These are phyloP conservation scores for Mucor saturninus DNA, from an alignment of 371 early-diverging fungal genomes.

Conservation along the genomic window DNA sequence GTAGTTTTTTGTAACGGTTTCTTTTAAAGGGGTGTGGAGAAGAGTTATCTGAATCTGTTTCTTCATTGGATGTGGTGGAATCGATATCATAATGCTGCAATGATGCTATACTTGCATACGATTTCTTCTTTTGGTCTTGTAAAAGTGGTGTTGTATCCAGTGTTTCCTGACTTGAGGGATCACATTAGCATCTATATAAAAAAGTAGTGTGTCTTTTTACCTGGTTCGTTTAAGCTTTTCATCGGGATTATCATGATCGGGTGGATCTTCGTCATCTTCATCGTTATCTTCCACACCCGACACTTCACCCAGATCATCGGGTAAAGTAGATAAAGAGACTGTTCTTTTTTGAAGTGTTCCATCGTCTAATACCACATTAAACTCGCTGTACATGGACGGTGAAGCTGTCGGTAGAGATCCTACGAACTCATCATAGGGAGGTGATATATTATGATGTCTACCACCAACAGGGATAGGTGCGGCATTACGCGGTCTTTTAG, in stretches of 20 bases:
- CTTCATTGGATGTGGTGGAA: constrained; percentile 24
- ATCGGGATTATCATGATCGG: neutral
- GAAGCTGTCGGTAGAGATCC: constrained; percentile 23
- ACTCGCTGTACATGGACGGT: constrained; percentile 28
- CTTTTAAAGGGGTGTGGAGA: constrained; percentile 9
- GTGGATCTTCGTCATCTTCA: constrained; percentile 1
- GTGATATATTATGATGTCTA: constrained; percentile 3
- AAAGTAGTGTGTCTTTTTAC: neutral
- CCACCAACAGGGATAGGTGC: constrained; percentile 23
- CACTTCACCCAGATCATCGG: constrained; percentile 2
- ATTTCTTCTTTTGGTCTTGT: constrained; percentile 19
- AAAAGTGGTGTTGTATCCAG: constrained; percentile 22
- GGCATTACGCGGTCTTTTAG: constrained; percentile 27
- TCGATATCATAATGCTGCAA: constrained; percentile 2
- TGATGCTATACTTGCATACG: constrained; percentile 24
- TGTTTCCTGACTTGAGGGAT: constrained; percentile 11
- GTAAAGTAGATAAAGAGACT: constrained; percentile 38
- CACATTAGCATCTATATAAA: neutral
- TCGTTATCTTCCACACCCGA: constrained; percentile 6
- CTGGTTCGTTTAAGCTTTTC: neutral
- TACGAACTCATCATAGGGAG: constrained; percentile 11
- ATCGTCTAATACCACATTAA: constrained; percentile 41
- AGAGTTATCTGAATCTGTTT: constrained; percentile 15
- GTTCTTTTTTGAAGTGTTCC: constrained; percentile 39
- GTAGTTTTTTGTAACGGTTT: constrained; percentile 8